phyloP scores from a whole-genome alignment of 1,284 basidiomycete genomes.

The Ganoderma boninense region DNA sequence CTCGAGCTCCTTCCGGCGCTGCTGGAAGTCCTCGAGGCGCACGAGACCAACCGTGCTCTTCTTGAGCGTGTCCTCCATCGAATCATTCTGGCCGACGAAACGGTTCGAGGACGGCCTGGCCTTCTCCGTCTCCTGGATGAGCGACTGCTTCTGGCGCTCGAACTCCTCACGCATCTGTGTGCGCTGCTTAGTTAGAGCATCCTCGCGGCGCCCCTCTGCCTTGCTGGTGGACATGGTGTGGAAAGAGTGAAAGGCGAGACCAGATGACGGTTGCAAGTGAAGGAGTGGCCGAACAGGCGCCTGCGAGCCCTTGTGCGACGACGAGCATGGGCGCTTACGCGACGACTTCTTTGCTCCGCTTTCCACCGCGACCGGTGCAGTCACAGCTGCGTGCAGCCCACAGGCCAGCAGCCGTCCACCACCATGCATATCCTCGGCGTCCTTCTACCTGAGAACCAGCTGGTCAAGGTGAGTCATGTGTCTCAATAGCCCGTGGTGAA shows the following conservation, averaged over 20 bases:
- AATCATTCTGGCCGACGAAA: constrained; percentile 95
- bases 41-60: constrained; percentile 95
- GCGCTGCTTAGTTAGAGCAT: constrained; percentile 82
- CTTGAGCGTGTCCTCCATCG: constrained; percentile 94
- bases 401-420: constrained; percentile 13
- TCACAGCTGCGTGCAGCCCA: constrained; percentile 1
- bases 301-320: not conserved
- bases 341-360: constrained; percentile 13
- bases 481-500: not conserved
- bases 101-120: constrained; percentile 84
- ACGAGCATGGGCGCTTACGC: constrained; percentile 17
- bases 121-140: constrained; percentile 87
- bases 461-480: constrained; percentile 64
- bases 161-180: constrained; percentile 87
- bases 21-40: constrained; percentile 91
- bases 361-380: constrained; percentile 12
- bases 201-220: constrained; percentile 80
- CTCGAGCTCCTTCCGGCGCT: constrained; percentile 88
- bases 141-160: constrained; percentile 87
- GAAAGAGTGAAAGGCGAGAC: constrained; percentile 15
- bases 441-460: constrained; percentile 72
- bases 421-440: constrained; percentile 86
- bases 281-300: constrained; percentile 12
- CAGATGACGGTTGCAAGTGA: constrained; percentile 22
- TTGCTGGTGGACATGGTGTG: constrained; percentile 69